A percentile compares a stretch with the other conserved stretches of the same genome.
phyloP scores from a whole-genome alignment of 2,329 filamentous ascomycete genomes.

The Dactylellina haptotyla region DNA sequence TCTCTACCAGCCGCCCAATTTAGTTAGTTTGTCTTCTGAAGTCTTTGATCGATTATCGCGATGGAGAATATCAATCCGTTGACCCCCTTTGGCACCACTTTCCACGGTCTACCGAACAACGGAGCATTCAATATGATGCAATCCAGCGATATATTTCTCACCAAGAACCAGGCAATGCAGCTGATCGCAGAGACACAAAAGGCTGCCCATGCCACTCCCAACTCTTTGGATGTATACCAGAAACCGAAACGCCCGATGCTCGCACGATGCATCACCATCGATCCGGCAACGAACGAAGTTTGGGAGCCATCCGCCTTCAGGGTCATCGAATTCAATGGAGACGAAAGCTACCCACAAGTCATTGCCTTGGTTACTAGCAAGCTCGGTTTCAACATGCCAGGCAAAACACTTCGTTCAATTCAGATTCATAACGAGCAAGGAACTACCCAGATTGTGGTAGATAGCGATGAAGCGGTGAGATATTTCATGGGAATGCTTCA shows the following conservation, averaged over 20 bases:
- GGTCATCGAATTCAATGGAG: constrained; percentile 31
- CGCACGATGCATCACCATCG: constrained; percentile 13
- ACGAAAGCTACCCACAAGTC: constrained; percentile 12
- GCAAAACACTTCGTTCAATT: constrained; percentile 20
- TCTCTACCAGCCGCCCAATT: not conserved
- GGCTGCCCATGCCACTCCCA: not conserved
- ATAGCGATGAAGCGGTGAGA: constrained; percentile 13
- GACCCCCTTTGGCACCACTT: not conserved
- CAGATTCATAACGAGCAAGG: constrained; percentile 23
- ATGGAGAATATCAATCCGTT: not conserved
- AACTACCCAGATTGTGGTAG: constrained; percentile 20
- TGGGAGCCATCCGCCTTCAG: constrained; percentile 14
- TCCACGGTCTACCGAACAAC: not conserved
- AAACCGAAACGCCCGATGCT: constrained; percentile 9
- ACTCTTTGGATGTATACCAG: not conserved
- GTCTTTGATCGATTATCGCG: not conserved
- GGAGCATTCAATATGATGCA: not conserved
- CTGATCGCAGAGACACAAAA: not conserved
- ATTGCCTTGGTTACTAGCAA: constrained; percentile 12
- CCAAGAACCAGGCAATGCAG: not conserved
- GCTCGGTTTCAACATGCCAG: constrained; percentile 25
- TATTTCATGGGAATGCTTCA: constrained; percentile 18
- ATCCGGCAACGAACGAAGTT: constrained; percentile 3
- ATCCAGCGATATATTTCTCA: not conserved
- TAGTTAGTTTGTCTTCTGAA: not conserved